Conservation (phyloP, 148 eudicot genomes). For the Spergularia bocconei region DNA sequence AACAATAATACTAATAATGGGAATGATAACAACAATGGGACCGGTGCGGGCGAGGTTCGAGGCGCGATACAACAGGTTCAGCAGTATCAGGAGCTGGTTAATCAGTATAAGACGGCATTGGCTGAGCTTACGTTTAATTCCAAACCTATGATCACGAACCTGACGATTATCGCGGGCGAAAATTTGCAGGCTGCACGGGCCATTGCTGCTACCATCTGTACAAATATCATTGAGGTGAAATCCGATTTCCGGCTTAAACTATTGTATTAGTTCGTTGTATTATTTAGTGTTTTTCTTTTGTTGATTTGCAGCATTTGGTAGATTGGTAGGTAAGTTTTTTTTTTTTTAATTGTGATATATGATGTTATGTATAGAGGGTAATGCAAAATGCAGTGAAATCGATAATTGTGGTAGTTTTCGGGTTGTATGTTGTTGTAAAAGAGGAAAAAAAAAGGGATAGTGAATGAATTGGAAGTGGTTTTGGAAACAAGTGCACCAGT, state of each 20-base stretch:
- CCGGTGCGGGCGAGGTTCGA: slow-evolving; percentile 35
- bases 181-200: slow-evolving; percentile 83
- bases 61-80: slow-evolving; percentile 39
- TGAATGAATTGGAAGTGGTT: slow-evolving; percentile 26
- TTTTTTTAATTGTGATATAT: not conserved
- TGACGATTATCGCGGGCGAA: slow-evolving; percentile 95
- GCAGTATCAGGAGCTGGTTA: slow-evolving; percentile 70
- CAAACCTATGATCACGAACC: slow-evolving; percentile 93
- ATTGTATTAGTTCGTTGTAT: slow-evolving; percentile 15
- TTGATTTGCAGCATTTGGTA: slow-evolving; percentile 22
- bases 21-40: not conserved
- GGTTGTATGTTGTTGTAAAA: slow-evolving; percentile 21
- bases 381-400: not conserved
- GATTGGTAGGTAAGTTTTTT: slow-evolving; percentile 12
- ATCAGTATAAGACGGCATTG: slow-evolving; percentile 77
- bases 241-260: slow-evolving; percentile 27
- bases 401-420: not conserved
- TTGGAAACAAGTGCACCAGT: not conserved
- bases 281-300: slow-evolving; percentile 17
- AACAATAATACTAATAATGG: not conserved
- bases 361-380: slow-evolving; percentile 16
- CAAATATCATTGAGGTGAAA: slow-evolving; percentile 89
- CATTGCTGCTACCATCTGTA: slow-evolving; percentile 61
- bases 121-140: slow-evolving; percentile 91
- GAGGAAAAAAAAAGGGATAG: slow-evolving; percentile 13